Evolutionary conservation across 495 filamentous ascomycete species (phyloP).

Genomic region (Penicillium lagena): DNA sequence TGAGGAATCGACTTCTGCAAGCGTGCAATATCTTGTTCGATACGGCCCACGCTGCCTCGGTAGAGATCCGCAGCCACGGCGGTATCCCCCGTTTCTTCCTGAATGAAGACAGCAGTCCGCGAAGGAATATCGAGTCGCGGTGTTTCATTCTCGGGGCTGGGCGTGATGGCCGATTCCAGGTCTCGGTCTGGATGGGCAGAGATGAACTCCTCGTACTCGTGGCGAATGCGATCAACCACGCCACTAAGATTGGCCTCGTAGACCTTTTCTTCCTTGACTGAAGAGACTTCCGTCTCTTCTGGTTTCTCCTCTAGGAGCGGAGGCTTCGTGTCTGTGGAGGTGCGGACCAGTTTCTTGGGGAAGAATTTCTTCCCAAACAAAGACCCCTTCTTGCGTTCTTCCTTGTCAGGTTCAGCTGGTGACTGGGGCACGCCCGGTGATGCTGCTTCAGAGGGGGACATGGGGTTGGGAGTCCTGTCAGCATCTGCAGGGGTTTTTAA

Average conservation of each 20-base stretch:
- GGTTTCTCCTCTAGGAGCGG: conserved; percentile 69
- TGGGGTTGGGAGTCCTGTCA: conserved; percentile 22
- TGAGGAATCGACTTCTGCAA: conserved; percentile 80
- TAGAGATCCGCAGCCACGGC: conserved; percentile 91
- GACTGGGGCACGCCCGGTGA: conserved; percentile 46
- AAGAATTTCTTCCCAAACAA: conserved; percentile 87
- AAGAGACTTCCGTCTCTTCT: conserved; percentile 67
- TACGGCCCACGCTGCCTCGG: conserved; percentile 71
- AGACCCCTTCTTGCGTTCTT: conserved; percentile 62
- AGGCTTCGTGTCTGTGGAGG: conserved; percentile 74
- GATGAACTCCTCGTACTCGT: conserved; percentile 70
- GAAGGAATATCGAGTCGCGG: conserved; percentile 74
- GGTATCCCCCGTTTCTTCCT: conserved; percentile 82
- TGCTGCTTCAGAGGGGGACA: conserved; percentile 43
- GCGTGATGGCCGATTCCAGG: conserved; percentile 61
- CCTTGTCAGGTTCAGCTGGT: conserved; percentile 62
- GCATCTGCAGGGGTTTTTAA: conserved; percentile 15
- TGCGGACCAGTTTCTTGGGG: conserved; percentile 75
- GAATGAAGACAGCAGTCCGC: conserved; percentile 81
- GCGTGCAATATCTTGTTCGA: conserved; percentile 71
- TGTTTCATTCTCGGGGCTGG: conserved; percentile 76
- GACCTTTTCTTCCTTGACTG: conserved; percentile 63
- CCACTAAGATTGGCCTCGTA: conserved; percentile 80
- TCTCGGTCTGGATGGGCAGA: conserved; percentile 45
- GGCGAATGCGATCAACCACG: conserved; percentile 67